phyloP scores from a whole-genome alignment of 176 grass and related monocot genomes.

The Carex parvula region DNA sequence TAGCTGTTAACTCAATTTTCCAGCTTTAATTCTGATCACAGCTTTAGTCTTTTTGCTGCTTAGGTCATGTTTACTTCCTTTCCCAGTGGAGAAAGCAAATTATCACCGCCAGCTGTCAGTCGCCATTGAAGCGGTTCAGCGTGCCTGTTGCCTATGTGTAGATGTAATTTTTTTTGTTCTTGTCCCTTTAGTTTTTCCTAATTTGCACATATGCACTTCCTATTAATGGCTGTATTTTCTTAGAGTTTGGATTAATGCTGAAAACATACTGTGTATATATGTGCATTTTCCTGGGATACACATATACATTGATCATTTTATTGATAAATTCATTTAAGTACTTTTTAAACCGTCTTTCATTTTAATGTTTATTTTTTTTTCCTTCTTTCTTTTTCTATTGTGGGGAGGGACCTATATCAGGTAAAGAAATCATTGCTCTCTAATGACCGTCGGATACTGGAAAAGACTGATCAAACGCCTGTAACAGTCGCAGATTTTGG shows the following conservation, averaged over 20 bases:
- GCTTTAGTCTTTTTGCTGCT: neutral
- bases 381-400: neutral
- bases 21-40: neutral
- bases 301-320: neutral
- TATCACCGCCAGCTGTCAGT: conserved; percentile 61
- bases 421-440: conserved; percentile 80
- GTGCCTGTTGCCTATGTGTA: conserved; percentile 65
- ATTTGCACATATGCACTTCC: neutral
- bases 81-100: conserved; percentile 37
- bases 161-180: conserved; percentile 47
- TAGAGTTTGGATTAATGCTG: neutral
- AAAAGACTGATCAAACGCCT: conserved; percentile 74
- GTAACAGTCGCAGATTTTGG: conserved; percentile 88
- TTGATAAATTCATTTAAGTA: neutral
- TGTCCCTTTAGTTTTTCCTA: neutral
- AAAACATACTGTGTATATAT: neutral
- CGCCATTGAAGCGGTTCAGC: conserved; percentile 52
- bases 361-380: neutral
- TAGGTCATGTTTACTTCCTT: conserved; percentile 54
- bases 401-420: conserved; percentile 33
- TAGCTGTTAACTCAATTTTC: neutral
- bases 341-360: neutral
- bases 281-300: neutral
- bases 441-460: conserved; percentile 54
- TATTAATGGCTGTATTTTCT: neutral